Evolutionary conservation across 2,329 filamentous ascomycete species (phyloP).

Genomic region (Purpureocillium takamizusanense): DNA sequence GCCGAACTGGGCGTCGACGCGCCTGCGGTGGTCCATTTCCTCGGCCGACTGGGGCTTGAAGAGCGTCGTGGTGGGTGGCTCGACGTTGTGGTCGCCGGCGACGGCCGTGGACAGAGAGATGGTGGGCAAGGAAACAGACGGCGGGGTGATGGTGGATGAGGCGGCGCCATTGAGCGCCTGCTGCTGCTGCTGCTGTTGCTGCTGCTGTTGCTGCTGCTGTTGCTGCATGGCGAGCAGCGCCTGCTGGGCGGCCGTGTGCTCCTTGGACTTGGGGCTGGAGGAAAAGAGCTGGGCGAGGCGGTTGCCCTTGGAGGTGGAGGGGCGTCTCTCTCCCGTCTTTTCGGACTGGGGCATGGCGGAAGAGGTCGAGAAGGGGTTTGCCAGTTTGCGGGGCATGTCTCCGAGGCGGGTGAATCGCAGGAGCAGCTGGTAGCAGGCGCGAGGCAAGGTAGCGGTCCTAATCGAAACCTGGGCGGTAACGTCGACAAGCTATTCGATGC

Average conservation of each 20-base stretch:
- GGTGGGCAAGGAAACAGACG: constrained; percentile 72
- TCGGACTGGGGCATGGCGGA: constrained; percentile 37
- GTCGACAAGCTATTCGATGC: not conserved
- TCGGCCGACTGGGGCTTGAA: constrained; percentile 83
- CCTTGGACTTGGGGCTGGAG: constrained; percentile 66
- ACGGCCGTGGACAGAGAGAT: constrained; percentile 87
- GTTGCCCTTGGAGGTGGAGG: constrained; percentile 60
- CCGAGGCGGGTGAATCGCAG: constrained; percentile 6
- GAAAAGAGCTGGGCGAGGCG: constrained; percentile 79
- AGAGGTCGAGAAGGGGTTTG: constrained; percentile 46
- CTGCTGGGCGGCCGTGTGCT: constrained; percentile 55
- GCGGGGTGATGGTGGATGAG: constrained; percentile 57
- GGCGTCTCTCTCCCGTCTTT: constrained; percentile 45
- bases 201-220: constrained; percentile 14
- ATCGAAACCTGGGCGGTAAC: too few relatives aligned
- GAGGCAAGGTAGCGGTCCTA: too few relatives aligned
- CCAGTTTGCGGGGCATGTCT: constrained; percentile 51
- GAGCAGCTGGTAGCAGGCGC: not conserved
- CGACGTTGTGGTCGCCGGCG: constrained; percentile 61
- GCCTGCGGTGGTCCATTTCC: constrained; percentile 66
- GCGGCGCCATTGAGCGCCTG: constrained; percentile 25
- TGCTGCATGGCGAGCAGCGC: constrained; percentile 57
- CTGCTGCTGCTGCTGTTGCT: constrained; percentile 5
- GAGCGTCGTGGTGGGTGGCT: constrained; percentile 66
- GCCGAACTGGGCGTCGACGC: constrained; percentile 83